Base-by-base conservation (phyloP, 805 yeast genomes). In the Zygotorulaspora danielsina region DNA sequence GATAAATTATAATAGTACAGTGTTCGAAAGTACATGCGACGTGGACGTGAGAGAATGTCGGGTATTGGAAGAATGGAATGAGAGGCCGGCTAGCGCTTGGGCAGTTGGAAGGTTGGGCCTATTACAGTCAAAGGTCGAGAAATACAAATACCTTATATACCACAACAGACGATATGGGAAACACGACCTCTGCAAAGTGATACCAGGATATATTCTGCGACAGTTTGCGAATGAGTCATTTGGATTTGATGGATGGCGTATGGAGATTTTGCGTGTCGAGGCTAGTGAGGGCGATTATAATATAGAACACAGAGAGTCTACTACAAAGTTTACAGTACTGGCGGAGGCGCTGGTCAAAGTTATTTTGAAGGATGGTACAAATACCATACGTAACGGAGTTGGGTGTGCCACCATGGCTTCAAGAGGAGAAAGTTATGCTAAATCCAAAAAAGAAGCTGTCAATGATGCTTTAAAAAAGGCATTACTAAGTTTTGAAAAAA, bases 361-460 rank as follows among this genome's bases (percentile, higher is more conserved):
- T 2, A 76, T 83, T 0, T 66, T 89, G 27, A 76, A 75, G 51
- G 94, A 85, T 56, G 96, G 96, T 1, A 79, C 95, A 0, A 83
- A 68, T 54, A 87, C 81, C 39, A 93, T 83, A 53, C 84, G 82
- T 44, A 70, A 75, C 16, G 96, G 96, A 0, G 73, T 76, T 46
- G 95, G 95, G 5, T 75, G 72, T 36, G 73, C 77, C 16, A 81
- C 79, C 42, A 70, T 81, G 38, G 71, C 73, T 11, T 65, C 70
- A 6, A 80, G 76, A 55, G 81, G 82, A 2, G 75, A 76, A 65
- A 90, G 95, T 0, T 81, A 75, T 57, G 86, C 78, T 38, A 87
- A 84, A 55, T 83, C 94, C 41, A 80, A 78, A 57, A 84, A 86
- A 52, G 93, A 84, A 52, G 93, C 95, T 0, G 74, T 81, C n/a